Evolutionary conservation across 768 basidiomycete species (phyloP), one percentile per base, ranked within the genome.

Genomic region (Kwoniella dejecticola): DNA sequence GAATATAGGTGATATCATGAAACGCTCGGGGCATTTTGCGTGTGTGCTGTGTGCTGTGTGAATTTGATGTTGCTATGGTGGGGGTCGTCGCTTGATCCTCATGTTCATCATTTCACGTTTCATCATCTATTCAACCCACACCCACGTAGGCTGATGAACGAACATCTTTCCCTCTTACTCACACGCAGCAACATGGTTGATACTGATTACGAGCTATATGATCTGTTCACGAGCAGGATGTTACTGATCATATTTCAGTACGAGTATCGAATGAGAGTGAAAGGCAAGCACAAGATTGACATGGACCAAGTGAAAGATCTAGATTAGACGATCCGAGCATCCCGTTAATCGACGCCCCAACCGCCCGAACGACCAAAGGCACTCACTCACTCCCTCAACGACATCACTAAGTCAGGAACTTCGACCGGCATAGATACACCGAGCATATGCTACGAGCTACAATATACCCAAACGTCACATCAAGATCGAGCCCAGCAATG

Each of bases 321-420:
- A 47, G 46, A 24, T 47, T 24, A 17, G 17, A 47, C 46, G 46
- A 26, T 47, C 46, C 46, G 46, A 47, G 46, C 46, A 7, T 36
- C 33, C 33, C 33, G 15, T 26, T 12, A 12, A 47, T 30, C 19
- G 19, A 47, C 46, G 46, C 46, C 46, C 24, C 24, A 26, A 27
- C 6, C 46, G 23, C 23, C 44, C 44, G 44, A 45, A 45, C 33
- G 33, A 36, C 33, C 33, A 36, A 36, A 36, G 33, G 33, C 33
- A 36, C 33, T 36, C 33, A 15, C 33, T 36, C 7, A 36, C 15
- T 36, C 15, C 33, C 15, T 7, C 7, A 36, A 15, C 7, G 33
- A 36, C 33, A 7, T 36, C 33, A 36, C 33, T n/a, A n/a, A n/a
- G n/a, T n/a, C 33, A 15, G 33, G 7, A 36, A 36, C 33, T 36